phyloP scores from a whole-genome alignment of 495 filamentous ascomycete species.

The Podospora appendiculata region DNA sequence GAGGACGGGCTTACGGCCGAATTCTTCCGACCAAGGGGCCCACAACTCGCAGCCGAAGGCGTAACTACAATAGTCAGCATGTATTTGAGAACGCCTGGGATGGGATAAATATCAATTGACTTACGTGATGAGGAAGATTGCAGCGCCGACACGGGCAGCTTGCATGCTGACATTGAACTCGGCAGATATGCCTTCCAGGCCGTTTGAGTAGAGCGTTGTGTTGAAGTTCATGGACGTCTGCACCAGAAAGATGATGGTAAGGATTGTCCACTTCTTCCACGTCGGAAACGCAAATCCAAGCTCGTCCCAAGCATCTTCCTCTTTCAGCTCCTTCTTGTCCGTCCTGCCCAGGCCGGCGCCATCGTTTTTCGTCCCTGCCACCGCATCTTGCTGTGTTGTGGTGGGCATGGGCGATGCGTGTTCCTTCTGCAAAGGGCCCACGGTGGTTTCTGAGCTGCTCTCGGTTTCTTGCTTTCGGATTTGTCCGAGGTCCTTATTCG shows the following conservation, averaged over 20 bases:
- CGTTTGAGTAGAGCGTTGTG: constrained; percentile 64
- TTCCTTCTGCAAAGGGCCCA: background rate
- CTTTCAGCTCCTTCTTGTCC: constrained; percentile 49
- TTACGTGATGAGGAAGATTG: constrained; percentile 56
- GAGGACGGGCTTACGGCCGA: constrained; percentile 66
- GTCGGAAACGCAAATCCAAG: constrained; percentile 56
- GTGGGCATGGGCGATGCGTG: background rate
- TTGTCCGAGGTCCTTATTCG: background rate
- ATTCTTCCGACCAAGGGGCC: constrained; percentile 76
- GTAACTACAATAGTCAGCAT: constrained; percentile 32
- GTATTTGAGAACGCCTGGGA: no score
- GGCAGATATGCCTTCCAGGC: constrained; percentile 49
- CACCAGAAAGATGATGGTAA: constrained; percentile 65
- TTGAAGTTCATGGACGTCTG: constrained; percentile 87
- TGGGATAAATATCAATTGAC: no score
- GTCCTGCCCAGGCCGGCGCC: background rate
- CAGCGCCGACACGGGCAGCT: constrained; percentile 57
- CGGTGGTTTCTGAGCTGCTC: background rate
- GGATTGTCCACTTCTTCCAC: constrained; percentile 72
- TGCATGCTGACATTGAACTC: constrained; percentile 58
- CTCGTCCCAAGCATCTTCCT: constrained; percentile 55
- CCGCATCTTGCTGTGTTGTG: background rate
- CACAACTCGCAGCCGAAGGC: constrained; percentile 77
- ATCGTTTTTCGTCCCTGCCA: background rate
- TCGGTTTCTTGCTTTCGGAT: background rate